These are phyloP conservation scores for Rosa rugosa DNA, from an alignment of 306 rosid genomes.

Conservation along the genomic window DNA sequence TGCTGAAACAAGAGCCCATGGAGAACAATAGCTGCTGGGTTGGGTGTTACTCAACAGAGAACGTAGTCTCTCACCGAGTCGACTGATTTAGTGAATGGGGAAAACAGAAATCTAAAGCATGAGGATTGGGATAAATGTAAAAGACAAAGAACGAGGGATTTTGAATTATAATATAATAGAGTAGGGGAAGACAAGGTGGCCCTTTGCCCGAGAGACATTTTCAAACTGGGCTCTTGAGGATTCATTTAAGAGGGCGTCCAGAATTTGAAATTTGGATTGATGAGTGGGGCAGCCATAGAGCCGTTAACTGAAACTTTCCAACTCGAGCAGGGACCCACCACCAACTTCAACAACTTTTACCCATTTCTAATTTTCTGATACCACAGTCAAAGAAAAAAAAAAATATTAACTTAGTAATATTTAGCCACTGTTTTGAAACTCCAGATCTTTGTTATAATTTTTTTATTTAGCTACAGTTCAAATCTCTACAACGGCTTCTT, in stretches of 20 bases:
- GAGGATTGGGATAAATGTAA: background rate
- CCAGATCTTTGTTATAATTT: background rate
- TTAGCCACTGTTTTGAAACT: background rate
- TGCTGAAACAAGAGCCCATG: slow-evolving; percentile 93
- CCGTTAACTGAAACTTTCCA: slow-evolving; percentile 4
- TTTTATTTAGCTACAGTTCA: background rate
- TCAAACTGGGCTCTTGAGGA: slow-evolving; percentile 22
- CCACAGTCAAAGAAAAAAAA: background rate
- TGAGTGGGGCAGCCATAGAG: slow-evolving; percentile 14
- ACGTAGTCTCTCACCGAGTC: no score
- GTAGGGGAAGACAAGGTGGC: background rate
- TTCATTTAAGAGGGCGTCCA: slow-evolving; percentile 6
- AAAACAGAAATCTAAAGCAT: background rate
- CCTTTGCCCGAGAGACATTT: slow-evolving; percentile 40
- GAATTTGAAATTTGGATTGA: slow-evolving; percentile 52
- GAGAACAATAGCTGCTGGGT: background rate
- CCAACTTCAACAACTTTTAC: background rate
- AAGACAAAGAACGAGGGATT: slow-evolving; percentile 3
- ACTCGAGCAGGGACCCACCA: slow-evolving; percentile 5
- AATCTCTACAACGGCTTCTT: background rate
- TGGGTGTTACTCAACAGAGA: slow-evolving; percentile 10
- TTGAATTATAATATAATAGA: slow-evolving; percentile 27
- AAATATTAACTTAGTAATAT: background rate
- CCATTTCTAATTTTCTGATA: no score
- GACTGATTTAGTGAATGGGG: background rate